Evolutionary conservation across 805 yeast genomes (phyloP).

Genomic region (Metschnikowia reukaufii): DNA sequence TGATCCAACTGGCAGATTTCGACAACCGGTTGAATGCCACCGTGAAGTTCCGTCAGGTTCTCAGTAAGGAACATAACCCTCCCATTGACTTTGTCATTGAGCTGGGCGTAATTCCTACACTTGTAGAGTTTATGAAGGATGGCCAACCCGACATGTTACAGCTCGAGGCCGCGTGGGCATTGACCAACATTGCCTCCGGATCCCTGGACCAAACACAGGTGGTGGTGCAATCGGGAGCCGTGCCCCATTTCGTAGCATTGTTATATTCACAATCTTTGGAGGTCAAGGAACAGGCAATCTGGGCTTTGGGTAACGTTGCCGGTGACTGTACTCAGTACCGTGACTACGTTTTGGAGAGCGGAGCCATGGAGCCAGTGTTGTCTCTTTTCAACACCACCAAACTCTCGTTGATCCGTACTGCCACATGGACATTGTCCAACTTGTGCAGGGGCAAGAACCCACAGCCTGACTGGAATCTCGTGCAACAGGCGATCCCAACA

Average conservation of each 20-base stretch:
- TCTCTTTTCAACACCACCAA: constrained; percentile 75
- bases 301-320: constrained; percentile 99
- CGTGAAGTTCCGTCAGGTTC: constrained; percentile 86
- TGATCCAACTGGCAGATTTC: constrained; percentile 70
- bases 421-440: constrained; percentile 97
- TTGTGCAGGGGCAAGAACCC: constrained; percentile 96
- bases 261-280: constrained; percentile 80
- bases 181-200: constrained; percentile 97
- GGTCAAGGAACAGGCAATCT: constrained; percentile 97
- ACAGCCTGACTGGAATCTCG: constrained; percentile 91
- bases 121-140: constrained; percentile 77
- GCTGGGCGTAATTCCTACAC: constrained; percentile 88
- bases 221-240: constrained; percentile 92
- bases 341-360: constrained; percentile 80
- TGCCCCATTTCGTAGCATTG: constrained; percentile 83
- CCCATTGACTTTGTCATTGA: constrained; percentile 93
- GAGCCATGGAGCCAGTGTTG: constrained; percentile 88
- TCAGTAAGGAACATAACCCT: constrained; percentile 92
- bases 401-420: constrained; percentile 90
- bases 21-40: constrained; percentile 87
- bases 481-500: constrained; percentile 85
- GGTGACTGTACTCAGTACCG: constrained; percentile 92
- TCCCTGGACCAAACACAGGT: constrained; percentile 82
- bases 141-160: constrained; percentile 84
- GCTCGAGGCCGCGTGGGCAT: constrained; percentile 99